These are phyloP conservation scores for Colletotrichum cereale DNA, from an alignment of 2,329 filamentous ascomycete species.

Conservation along the genomic window DNA sequence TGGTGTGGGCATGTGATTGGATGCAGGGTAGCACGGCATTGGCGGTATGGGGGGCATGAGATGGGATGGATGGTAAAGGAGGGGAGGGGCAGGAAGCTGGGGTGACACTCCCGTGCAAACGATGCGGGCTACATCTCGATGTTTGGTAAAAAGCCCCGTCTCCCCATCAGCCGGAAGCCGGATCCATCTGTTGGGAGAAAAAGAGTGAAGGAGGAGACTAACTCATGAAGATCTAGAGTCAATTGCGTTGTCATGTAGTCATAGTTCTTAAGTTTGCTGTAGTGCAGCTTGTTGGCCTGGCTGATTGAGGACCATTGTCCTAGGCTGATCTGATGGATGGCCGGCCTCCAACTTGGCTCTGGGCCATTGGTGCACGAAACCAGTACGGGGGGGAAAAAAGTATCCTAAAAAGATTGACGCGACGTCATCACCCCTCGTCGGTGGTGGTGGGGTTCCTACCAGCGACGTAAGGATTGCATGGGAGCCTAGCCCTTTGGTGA, in stretches of 20 bases:
- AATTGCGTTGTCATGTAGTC: constrained; percentile 13
- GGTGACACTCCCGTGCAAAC: constrained; percentile 26
- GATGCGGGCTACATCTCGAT: constrained; percentile 18
- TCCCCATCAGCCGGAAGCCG: neutral
- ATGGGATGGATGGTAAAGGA: constrained; percentile 27
- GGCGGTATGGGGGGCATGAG: constrained; percentile 19
- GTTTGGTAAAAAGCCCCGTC: neutral
- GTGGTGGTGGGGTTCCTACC: constrained; percentile 34
- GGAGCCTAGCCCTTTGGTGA: constrained; percentile 12
- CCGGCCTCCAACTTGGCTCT: neutral
- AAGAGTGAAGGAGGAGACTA: neutral
- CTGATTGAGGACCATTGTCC: constrained; percentile 4
- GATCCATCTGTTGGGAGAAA: neutral
- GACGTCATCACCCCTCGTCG: constrained; percentile 39
- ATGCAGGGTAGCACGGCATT: constrained; percentile 23
- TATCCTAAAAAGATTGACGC: constrained; percentile 2
- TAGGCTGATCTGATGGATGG: neutral
- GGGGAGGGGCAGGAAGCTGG: constrained; percentile 21
- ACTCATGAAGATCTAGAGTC: neutral
- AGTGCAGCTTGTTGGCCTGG: constrained; percentile 2
- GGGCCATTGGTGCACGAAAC: constrained; percentile 2
- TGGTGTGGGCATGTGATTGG: constrained; percentile 25
- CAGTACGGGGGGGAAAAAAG: neutral
- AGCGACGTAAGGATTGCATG: constrained; percentile 38
- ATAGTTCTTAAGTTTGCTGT: neutral